These are phyloP conservation scores for Fennellomyces sp. DNA, from an alignment of 371 early-diverging fungal genomes.

Conservation along the genomic window DNA sequence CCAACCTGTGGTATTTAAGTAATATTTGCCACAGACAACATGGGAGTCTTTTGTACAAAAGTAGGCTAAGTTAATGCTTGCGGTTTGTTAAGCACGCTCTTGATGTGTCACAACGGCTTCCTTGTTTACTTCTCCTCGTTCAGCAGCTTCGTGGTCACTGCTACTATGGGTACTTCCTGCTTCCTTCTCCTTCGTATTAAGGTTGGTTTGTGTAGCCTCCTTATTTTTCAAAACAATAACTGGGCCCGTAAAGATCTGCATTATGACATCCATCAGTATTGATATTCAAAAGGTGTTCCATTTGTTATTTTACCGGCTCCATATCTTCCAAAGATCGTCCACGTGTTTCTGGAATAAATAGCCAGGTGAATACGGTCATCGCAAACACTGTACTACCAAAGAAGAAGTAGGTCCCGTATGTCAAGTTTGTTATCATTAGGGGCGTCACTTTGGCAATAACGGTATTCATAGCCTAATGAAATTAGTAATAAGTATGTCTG, in stretches of 20 bases:
- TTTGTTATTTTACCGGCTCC: conserved; percentile 14
- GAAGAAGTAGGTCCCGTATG: conserved; percentile 57
- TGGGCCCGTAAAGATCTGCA: not conserved
- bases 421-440: conserved; percentile 45
- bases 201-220: not conserved
- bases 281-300: not conserved
- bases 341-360: conserved; percentile 67
- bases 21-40: not conserved
- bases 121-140: not conserved
- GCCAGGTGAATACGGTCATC: conserved; percentile 45
- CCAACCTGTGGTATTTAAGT: too few species aligned
- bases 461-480: conserved; percentile 38
- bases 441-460: conserved; percentile 51
- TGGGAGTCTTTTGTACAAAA: not conserved
- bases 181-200: not conserved
- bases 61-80: too few species aligned
- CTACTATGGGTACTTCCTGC: not conserved
- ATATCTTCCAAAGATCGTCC: conserved; percentile 68
- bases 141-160: not conserved
- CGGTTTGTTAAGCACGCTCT: not conserved
- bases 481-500: not conserved
- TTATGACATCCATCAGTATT: not conserved
- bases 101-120: not conserved
- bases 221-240: not conserved
- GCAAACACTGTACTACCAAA: conserved; percentile 50